Base-by-base conservation (phyloP, 768 basidiomycete species). In the Lentinula lateritia region DNA sequence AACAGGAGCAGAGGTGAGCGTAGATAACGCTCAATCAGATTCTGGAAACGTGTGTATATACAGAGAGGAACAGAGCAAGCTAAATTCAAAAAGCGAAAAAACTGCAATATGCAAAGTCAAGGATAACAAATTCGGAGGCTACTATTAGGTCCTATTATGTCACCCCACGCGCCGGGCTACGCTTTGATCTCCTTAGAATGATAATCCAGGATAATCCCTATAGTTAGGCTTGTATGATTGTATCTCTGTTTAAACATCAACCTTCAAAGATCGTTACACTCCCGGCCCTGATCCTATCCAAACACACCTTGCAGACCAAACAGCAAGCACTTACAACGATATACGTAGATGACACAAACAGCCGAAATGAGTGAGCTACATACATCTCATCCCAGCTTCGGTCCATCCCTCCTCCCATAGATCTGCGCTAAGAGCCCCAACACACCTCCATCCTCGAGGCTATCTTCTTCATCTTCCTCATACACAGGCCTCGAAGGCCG, bases 351-450 rank as follows among this genome's bases (percentile, higher is more conserved):
- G 15, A 16, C 42, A 4, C 6, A 5, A 48, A 48, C 3, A 45
- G 16, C 43, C 43, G 8, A 20, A 13, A 3, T n/a, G 45, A 46
- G 0, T 18, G 43, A 41, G 39, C 16, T 6, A 50, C 50, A 50
- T 50, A 50, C 28, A 28, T 38, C 36, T 15, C 23, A 56, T 43
- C 55, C 55, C 15, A 56, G 41, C 20, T 39, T 41, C 6, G 80
- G 79, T 61, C 79, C 80, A 52, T 85, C 83, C 63, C 76, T 79
- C 66, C 82, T 78, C 50, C 82, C 85, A 72, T 95, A 93, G 55
- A 97, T 95, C 77, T 95, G 89, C 46, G 92, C 89, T 67, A 97
- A 70, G 64, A 97, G 69, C 20, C 91, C 92, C 63, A 96, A 74
- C 64, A 97, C 88, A 16, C 95, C 94, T 0, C 84, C 91, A 72